These are phyloP conservation scores for Colletotrichum sublineola DNA, from an alignment of 2,329 filamentous ascomycete species.

Conservation along the genomic window DNA sequence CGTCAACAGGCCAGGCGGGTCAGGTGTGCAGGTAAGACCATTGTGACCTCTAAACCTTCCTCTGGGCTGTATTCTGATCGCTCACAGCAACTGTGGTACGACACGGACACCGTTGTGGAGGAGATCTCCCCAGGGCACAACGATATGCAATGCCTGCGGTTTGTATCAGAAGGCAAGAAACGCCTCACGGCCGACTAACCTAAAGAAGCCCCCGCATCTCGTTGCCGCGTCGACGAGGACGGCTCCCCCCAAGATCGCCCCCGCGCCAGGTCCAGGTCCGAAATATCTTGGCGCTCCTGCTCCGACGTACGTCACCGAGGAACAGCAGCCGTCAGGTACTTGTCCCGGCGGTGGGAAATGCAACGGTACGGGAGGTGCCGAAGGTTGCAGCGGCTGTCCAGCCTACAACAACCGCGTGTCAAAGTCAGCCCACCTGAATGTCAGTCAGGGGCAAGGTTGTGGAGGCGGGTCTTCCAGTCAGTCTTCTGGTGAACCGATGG, in stretches of 20 bases:
- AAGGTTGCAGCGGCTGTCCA: slow-evolving; percentile 94
- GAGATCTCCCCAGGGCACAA: slow-evolving; percentile 90
- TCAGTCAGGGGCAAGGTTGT: slow-evolving; percentile 62
- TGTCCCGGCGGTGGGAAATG: slow-evolving; percentile 95
- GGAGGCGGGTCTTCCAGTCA: slow-evolving; percentile 43
- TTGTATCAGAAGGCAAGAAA: slow-evolving; percentile 95
- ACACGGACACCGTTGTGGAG: slow-evolving; percentile 96
- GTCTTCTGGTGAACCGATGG: slow-evolving; percentile 44
- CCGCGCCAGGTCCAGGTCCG: slow-evolving; percentile 52
- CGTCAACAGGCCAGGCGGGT: slow-evolving; percentile 60
- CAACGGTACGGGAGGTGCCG: slow-evolving; percentile 95
- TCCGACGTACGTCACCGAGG: slow-evolving; percentile 82
- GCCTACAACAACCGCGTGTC: slow-evolving; percentile 97
- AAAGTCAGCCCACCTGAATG: slow-evolving; percentile 81
- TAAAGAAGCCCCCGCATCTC: slow-evolving; percentile 80
- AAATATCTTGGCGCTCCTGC: slow-evolving; percentile 59
- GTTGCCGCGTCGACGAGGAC: slow-evolving; percentile 60
- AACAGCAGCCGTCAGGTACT: slow-evolving; percentile 83
- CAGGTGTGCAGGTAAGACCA: slow-evolving; percentile 77
- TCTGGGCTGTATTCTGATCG: slow-evolving; percentile 44
- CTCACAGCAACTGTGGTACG: slow-evolving; percentile 88
- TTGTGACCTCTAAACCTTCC: slow-evolving; percentile 2
- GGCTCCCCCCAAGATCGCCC: slow-evolving; percentile 53
- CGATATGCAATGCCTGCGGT: slow-evolving; percentile 98
- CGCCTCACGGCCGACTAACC: slow-evolving; percentile 87